phyloP scores from a whole-genome alignment of 495 filamentous ascomycete genomes.

The Xylaria sp. region DNA sequence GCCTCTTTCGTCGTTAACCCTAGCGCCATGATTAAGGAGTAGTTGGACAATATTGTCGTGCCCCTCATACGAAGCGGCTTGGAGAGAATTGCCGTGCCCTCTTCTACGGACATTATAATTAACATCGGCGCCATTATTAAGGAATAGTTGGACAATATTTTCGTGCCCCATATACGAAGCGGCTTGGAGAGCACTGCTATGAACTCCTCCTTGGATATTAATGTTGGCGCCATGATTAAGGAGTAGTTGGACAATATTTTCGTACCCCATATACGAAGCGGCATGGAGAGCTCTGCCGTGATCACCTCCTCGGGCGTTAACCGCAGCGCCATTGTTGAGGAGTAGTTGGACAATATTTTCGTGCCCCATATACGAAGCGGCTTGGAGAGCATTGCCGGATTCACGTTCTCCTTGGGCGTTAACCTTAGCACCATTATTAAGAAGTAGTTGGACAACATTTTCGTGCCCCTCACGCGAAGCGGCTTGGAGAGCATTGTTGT shows the following conservation, averaged over 20 bases:
- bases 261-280: neutral
- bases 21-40: constrained; percentile 24
- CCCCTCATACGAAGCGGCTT: neutral
- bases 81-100: neutral
- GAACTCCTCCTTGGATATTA: neutral
- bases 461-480: constrained; percentile 22
- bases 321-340: constrained; percentile 6
- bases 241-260: constrained; percentile 3
- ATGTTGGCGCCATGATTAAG: constrained; percentile 16
- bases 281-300: neutral
- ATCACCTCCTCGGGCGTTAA: neutral
- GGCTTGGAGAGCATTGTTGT: constrained; percentile 36
- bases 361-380: constrained; percentile 26
- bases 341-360: constrained; percentile 26
- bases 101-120: neutral
- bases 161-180: neutral
- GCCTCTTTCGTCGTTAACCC: neutral
- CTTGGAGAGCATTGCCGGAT: constrained; percentile 37
- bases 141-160: constrained; percentile 20
- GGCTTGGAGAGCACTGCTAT: neutral
- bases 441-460: constrained; percentile 29
- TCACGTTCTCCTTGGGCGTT: constrained; percentile 18
- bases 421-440: constrained; percentile 25
- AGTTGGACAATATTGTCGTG: neutral
- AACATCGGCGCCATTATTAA: constrained; percentile 26